Conservation (phyloP, 2,329 filamentous ascomycete species). For the Amauroascus verrucosus region DNA sequence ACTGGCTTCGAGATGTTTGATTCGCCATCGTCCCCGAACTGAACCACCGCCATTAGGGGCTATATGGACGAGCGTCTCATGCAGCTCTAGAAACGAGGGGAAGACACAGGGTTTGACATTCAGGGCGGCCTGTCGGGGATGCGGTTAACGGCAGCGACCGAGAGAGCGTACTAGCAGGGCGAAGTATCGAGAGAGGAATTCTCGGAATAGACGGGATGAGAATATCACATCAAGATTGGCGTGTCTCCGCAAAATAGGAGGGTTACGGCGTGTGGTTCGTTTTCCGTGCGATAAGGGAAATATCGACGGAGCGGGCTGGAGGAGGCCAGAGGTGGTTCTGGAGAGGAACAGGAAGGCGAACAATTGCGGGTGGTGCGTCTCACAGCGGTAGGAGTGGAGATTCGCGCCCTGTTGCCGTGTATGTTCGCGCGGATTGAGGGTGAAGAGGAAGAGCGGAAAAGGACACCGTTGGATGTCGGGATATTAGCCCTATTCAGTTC, state of each 20-base stretch:
- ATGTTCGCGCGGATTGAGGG: neutral
- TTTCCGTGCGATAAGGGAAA: neutral
- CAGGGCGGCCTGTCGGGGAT: neutral
- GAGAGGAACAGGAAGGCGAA: neutral
- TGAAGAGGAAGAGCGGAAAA: neutral
- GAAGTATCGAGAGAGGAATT: neutral
- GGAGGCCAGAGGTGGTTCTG: neutral
- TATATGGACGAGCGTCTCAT: constrained; percentile 14
- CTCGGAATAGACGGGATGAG: neutral
- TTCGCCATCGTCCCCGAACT: constrained; percentile 25
- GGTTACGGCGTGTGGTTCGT: neutral
- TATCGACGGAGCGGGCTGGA: constrained; percentile 1
- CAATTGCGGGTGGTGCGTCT: no score
- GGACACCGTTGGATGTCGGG: constrained; percentile 4
- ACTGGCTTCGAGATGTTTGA: constrained; percentile 50
- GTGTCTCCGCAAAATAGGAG: neutral
- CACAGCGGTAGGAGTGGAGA: neutral
- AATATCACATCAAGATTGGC: neutral
- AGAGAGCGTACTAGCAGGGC: neutral
- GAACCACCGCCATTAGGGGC: constrained; percentile 30
- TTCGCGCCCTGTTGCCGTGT: neutral
- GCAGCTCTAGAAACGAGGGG: constrained; percentile 6
- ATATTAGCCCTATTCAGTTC: neutral
- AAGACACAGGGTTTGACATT: constrained; percentile 10
- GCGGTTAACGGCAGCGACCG: neutral